A percentile compares a stretch with the other conserved stretches of the same genome.
Evolutionary conservation across 352 stramenopile species (phyloP).

Genomic region (Globisporangium solare): DNA sequence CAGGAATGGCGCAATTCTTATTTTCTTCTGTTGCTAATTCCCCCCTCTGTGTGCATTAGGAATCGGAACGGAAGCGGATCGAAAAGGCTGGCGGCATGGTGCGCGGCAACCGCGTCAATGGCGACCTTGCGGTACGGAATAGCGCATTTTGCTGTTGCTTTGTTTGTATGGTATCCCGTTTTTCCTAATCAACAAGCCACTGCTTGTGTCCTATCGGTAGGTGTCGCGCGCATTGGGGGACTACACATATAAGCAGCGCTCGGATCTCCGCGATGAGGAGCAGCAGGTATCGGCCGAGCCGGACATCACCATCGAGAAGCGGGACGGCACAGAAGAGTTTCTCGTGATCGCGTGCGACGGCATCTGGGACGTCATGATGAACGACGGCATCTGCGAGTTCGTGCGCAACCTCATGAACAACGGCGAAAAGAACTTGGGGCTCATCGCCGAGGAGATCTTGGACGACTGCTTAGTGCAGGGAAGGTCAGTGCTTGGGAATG

Average conservation of each 20-base stretch:
- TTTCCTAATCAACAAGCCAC: conserved; percentile 5
- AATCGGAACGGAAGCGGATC: conserved; percentile 62
- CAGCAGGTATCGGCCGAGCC: conserved; percentile 85
- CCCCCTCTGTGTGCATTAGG: conserved; percentile 20
- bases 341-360: conserved; percentile 90
- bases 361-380: conserved; percentile 93
- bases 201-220: conserved; percentile 25
- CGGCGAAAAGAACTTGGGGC: conserved; percentile 57
- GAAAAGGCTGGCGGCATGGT: conserved; percentile 68
- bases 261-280: conserved; percentile 47
- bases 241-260: conserved; percentile 76
- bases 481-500: conserved; percentile 33
- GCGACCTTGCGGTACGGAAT: conserved; percentile 57
- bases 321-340: conserved; percentile 86
- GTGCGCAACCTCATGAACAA: conserved; percentile 72
- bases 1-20: neutral
- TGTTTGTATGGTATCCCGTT: neutral
- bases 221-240: conserved; percentile 77
- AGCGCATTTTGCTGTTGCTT: neutral
- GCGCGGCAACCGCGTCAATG: conserved; percentile 76
- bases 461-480: conserved; percentile 68
- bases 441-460: conserved; percentile 79
- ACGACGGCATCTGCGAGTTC: conserved; percentile 86
- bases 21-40: neutral
- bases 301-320: conserved; percentile 79